Base-by-base conservation (phyloP, 768 basidiomycete species). In the Leccinellum albellum region DNA sequence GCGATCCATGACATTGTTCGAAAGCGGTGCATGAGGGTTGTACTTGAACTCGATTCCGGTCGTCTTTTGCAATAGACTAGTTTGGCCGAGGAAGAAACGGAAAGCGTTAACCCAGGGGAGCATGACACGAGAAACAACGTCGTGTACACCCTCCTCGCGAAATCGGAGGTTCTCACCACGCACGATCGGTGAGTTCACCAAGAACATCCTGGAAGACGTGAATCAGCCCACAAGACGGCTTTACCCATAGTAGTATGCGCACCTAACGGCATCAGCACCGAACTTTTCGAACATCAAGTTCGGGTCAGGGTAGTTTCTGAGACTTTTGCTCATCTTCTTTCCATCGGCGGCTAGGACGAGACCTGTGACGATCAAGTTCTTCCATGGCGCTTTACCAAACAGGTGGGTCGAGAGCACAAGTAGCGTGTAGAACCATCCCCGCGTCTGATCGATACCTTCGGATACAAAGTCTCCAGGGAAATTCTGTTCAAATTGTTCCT, bases 381-480 rank as follows among this genome's bases (percentile, higher is more conserved):
- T 93, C 96, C 97, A 98, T 4, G 97, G 96, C 2, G 97, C 96
- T 55, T 74, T 85, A 46, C 88, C 89, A 68, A 97, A 98, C 51
- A 99, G 79, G 70, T 96, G 95, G 21, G 94, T 97, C n/a, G 91
- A 91, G 24, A 98, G 80, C 4, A 99, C 94, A 42, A 99, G 84
- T 14, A 99, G 75, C 3, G 97, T 98, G 77, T 99, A 99, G 82
- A 99, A 99, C 97, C 97, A 99, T 23, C 97, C 97, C 65, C 97
- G 86, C 26, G 96, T 98, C 75, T 99, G 97, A 73, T 99, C 97
- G 60, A 99, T 96, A 66, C 95, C 96, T 73, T 99, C 97, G 6
- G 91, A 96, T 28, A 98, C 88, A 71, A 99, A 99, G 68, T 98
- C 89, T 4, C 95, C 97, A 3, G 96, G 97, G 78, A 91, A 95